Percentiles rank a stretch among this genome's conserved stretches.
Conservation (phyloP, 148 eudicot species). For the Nepenthes gracilis region DNA sequence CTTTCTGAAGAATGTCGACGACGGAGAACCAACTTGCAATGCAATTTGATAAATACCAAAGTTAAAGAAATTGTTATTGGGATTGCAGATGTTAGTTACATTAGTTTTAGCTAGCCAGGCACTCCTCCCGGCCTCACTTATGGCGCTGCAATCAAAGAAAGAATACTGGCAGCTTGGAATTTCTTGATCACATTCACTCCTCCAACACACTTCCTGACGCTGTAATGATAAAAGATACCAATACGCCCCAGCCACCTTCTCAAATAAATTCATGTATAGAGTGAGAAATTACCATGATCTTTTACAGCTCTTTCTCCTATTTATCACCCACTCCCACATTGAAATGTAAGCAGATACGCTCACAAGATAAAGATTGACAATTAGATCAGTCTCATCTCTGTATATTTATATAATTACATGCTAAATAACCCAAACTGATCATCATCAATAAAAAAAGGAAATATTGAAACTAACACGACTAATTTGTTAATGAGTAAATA, state of each 20-base stretch:
- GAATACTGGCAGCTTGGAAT: slow-evolving; percentile 15
- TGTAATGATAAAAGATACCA: slow-evolving; percentile 47
- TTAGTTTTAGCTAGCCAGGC: slow-evolving; percentile 30
- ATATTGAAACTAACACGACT: too few relatives aligned
- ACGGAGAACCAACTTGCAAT: slow-evolving; percentile 21
- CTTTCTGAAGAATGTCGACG: slow-evolving; percentile 32
- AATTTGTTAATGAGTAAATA: too few relatives aligned
- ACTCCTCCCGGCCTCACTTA: slow-evolving; percentile 11
- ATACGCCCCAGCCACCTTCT: slow-evolving; percentile 32
- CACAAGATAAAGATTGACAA: too few relatives aligned
- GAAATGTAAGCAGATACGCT: too few relatives aligned
- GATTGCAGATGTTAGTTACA: slow-evolving; percentile 22
- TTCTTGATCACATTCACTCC: slow-evolving; percentile 23
- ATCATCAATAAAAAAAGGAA: too few relatives aligned
- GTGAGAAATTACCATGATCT: too few relatives aligned
- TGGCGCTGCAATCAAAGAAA: slow-evolving; percentile 28
- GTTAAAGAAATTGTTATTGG: slow-evolving; percentile 14
- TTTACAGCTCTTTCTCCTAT: too few relatives aligned
- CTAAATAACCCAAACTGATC: too few relatives aligned
- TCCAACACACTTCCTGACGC: slow-evolving; percentile 45
- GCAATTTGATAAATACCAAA: slow-evolving; percentile 32
- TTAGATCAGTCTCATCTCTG: too few relatives aligned
- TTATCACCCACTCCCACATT: too few relatives aligned
- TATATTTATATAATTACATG: too few relatives aligned
- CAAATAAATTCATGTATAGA: neutral